These are phyloP conservation scores for Craterostigma plantagineum DNA, from an alignment of 257 asterid species.

Conservation along the genomic window DNA sequence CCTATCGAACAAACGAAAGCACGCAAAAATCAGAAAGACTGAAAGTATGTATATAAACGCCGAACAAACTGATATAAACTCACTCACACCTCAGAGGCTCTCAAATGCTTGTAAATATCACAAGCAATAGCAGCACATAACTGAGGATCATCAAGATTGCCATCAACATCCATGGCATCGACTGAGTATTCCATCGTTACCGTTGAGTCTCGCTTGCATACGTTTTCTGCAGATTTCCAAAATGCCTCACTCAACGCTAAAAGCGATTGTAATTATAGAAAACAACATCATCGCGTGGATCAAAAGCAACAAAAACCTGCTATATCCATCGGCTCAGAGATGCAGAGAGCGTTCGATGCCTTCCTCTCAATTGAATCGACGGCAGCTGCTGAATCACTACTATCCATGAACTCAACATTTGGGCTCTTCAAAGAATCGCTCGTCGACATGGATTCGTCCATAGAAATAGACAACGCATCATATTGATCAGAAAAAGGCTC, in stretches of 20 bases:
- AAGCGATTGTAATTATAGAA: background rate
- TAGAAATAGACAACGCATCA: slow-evolving; percentile 39
- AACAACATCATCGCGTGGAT: background rate
- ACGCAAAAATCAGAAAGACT: slow-evolving; percentile 4
- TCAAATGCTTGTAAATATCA: slow-evolving; percentile 76
- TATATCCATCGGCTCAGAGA: slow-evolving; percentile 31
- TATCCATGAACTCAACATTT: slow-evolving; percentile 66
- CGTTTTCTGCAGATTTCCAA: slow-evolving; percentile 20
- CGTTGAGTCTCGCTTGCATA: slow-evolving; percentile 49
- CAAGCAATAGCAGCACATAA: slow-evolving; percentile 81
- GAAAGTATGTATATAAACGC: background rate
- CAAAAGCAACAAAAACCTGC: slow-evolving; percentile 33
- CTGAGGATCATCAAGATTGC: slow-evolving; percentile 59
- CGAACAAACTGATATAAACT: background rate
- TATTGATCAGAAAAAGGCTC: slow-evolving; percentile 31
- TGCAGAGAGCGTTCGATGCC: slow-evolving; percentile 41
- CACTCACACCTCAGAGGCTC: slow-evolving; percentile 62
- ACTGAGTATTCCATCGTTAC: slow-evolving; percentile 22
- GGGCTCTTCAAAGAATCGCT: slow-evolving; percentile 79
- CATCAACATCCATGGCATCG: slow-evolving; percentile 41
- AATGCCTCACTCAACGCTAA: background rate
- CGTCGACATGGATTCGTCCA: slow-evolving; percentile 84
- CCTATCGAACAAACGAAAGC: slow-evolving; percentile 18
- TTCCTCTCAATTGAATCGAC: slow-evolving; percentile 53
- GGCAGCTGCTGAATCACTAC: slow-evolving; percentile 24